phyloP scores from a whole-genome alignment of 306 rosid species.

The Quercus berberidifolia region DNA sequence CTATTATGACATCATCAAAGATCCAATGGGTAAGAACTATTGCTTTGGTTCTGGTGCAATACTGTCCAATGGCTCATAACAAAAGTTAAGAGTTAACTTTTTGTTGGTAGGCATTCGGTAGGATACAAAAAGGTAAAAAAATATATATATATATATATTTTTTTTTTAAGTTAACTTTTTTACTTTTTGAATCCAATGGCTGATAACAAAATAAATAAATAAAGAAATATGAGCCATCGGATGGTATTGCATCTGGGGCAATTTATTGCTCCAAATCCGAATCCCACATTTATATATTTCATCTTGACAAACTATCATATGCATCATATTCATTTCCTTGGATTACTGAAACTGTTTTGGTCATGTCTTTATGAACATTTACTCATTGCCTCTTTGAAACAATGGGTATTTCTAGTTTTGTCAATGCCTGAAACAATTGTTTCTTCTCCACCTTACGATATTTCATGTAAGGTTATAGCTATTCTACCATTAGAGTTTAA shows the following conservation, averaged over 20 bases:
- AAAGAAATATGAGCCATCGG: no score
- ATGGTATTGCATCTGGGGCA: no score
- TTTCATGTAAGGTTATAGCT: neutral
- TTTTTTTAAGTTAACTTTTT: no score
- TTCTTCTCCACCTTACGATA: neutral
- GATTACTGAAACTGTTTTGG: neutral
- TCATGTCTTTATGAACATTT: neutral
- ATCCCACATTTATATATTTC: neutral
- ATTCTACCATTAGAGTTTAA: neutral
- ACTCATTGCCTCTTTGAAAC: neutral
- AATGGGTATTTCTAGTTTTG: neutral
- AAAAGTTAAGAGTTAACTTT: no score
- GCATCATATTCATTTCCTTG: neutral
- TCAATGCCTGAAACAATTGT: neutral
- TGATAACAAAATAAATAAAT: no score
- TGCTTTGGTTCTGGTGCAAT: no score
- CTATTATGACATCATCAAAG: slow-evolving; percentile 91
- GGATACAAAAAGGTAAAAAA: no score
- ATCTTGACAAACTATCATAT: neutral
- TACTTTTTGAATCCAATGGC: no score
- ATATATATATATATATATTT: no score
- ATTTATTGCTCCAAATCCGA: no score
- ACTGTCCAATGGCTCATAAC: no score
- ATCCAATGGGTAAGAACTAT: slow-evolving; percentile 78
- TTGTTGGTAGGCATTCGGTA: no score